Percentiles rank a stretch among this genome's conserved stretches.
Evolutionary conservation across 73 alveolate species (phyloP).

Genomic region (Paramecium biaurelia): DNA sequence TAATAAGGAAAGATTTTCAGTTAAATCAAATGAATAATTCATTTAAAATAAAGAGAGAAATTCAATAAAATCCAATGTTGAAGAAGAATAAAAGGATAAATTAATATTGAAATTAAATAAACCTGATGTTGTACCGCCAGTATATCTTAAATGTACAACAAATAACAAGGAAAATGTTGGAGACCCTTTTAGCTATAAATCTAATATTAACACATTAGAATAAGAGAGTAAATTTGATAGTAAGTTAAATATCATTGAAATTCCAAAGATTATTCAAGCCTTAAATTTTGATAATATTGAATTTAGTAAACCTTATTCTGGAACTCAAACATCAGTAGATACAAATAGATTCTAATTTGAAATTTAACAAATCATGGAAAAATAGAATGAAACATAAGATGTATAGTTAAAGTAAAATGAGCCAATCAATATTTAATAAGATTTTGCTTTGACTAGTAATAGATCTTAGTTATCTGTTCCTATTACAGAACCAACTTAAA

Average conservation of each 20-base stretch:
- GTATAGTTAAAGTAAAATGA: neutral
- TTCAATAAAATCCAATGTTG: neutral
- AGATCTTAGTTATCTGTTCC: constrained; percentile 2
- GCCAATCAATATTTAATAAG: neutral
- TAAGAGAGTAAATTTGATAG: neutral
- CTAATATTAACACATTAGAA: neutral
- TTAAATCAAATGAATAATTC: neutral
- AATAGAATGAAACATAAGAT: neutral
- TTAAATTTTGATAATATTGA: neutral
- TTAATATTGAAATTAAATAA: neutral
- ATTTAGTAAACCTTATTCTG: neutral
- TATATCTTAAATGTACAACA: neutral
- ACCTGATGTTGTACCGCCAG: neutral
- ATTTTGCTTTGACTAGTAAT: neutral
- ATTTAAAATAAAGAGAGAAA: neutral
- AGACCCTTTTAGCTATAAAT: neutral
- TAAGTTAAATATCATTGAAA: neutral
- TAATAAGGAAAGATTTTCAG: neutral
- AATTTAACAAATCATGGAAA: neutral
- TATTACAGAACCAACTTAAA: neutral
- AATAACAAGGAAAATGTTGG: neutral
- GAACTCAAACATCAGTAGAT: neutral
- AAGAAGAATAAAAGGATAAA: neutral
- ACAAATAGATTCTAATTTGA: neutral
- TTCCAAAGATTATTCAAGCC: neutral